Percentiles rank a stretch among this genome's conserved stretches.
Conservation (phyloP, 2,329 filamentous ascomycete species). For the Podosphaera xanthii region DNA sequence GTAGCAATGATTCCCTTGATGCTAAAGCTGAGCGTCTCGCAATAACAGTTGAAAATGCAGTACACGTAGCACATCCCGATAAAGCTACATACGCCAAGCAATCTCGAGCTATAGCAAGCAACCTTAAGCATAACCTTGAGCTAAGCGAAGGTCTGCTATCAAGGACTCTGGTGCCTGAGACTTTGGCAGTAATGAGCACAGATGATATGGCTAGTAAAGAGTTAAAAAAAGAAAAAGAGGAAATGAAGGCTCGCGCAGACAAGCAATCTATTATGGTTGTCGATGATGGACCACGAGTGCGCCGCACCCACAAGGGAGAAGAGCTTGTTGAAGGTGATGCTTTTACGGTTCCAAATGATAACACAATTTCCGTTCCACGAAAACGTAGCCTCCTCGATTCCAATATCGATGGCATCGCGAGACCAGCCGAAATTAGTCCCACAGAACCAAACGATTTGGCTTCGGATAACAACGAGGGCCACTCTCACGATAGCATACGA, state of each 20-base stretch:
- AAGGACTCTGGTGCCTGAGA: constrained; percentile 46
- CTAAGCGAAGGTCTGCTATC: constrained; percentile 56
- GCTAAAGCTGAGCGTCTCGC: constrained; percentile 46
- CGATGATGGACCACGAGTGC: constrained; percentile 50
- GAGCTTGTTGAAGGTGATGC: constrained; percentile 64
- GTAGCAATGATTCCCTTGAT: constrained; percentile 38
- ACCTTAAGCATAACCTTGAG: constrained; percentile 71
- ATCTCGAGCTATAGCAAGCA: constrained; percentile 57
- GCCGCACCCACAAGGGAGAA: constrained; percentile 85
- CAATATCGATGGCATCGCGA: constrained; percentile 15
- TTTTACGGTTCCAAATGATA: constrained; percentile 18
- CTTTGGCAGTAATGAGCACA: constrained; percentile 66
- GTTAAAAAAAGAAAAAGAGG: constrained; percentile 52
- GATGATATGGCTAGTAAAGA: constrained; percentile 87
- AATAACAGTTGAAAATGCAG: constrained; percentile 56
- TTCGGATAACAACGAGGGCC: constrained; percentile 13
- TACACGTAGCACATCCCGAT: constrained; percentile 30
- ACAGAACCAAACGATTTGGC: constrained; percentile 15
- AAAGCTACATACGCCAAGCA: constrained; percentile 34
- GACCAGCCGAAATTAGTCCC: constrained; percentile 18
- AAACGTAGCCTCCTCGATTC: constrained; percentile 20
- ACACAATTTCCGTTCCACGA: constrained; percentile 11
- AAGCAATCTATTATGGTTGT: constrained; percentile 68
- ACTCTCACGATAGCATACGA: constrained; percentile 12
- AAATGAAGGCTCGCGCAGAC: constrained; percentile 55